phyloP scores from a whole-genome alignment of 805 yeast genomes.

The Lipomyces anomalus region DNA sequence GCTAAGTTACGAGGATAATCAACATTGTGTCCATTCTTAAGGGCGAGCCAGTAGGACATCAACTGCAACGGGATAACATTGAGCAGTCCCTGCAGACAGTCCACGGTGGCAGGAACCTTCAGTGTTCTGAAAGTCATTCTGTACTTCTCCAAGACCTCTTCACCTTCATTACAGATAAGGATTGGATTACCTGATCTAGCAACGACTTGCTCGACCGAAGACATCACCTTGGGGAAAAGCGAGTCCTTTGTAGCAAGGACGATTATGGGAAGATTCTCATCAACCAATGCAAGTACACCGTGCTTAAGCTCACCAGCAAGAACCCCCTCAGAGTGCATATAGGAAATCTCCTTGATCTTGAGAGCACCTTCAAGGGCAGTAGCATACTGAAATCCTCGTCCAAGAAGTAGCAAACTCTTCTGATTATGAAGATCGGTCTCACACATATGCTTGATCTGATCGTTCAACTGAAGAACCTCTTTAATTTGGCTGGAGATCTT shows the following conservation, averaged over 20 bases:
- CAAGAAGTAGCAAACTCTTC: constrained; percentile 82
- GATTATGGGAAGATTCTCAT: constrained; percentile 86
- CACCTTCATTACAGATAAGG: constrained; percentile 81
- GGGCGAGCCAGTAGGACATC: constrained; percentile 96
- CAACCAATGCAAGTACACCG: constrained; percentile 95
- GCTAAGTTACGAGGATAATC: constrained; percentile 99
- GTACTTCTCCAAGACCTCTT: constrained; percentile 38
- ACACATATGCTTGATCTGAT: constrained; percentile 69
- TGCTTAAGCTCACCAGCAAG: constrained; percentile 98
- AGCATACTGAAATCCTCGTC: constrained; percentile 97
- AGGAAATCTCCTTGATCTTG: constrained; percentile 95
- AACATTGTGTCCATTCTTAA: constrained; percentile 89
- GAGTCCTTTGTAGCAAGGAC: constrained; percentile 96
- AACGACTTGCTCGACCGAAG: constrained; percentile 92
- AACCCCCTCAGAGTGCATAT: constrained; percentile 99
- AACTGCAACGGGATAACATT: constrained; percentile 92
- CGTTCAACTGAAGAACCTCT: constrained; percentile 67
- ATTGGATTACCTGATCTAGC: constrained; percentile 98
- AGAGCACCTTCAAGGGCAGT: constrained; percentile 97
- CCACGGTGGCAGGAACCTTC: constrained; percentile 93
- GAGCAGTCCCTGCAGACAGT: constrained; percentile 93
- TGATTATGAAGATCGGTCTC: constrained; percentile 65
- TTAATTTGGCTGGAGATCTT: constrained; percentile 80
- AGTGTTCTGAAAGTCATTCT: constrained; percentile 41
- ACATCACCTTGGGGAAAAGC: constrained; percentile 89